Base-by-base conservation (phyloP, 208 protist genomes). In the Trichomonas vaginalis region DNA sequence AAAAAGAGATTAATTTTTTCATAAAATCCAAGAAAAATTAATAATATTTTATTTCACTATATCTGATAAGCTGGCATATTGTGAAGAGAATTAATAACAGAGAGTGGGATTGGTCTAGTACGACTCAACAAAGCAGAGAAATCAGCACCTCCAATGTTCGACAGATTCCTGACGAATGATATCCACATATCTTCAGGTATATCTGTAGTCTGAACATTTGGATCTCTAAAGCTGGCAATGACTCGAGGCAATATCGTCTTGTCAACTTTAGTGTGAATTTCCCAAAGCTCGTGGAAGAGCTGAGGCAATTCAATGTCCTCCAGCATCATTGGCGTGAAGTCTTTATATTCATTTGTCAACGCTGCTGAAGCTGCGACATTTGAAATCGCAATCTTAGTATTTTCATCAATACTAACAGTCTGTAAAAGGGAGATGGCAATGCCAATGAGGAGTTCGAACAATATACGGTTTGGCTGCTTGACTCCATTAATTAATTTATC, bases 171-270 rank as follows among this genome's bases (percentile, higher is more conserved):
- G 6, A 92, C 86, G 45, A 92, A 92, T 17, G 86, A 35, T 35
- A 92, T 92, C 86, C 86, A 92, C 86, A 92, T 92, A 92, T 92
- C 86, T n/a, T 92, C 86, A 35, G 86, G 86, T 39, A 92, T 45
- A 39, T 92, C 86, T 45, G 86, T 48, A 21, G 45, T 42, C 27
- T 23, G 86, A 35, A 48, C 15, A 1, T 48, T 35, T 1, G 40
- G n/a, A 51, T 92, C 86, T 51, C 46, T 42, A 40, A 92, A 92
- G 8, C 27, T 92, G 14, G 40, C 45, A 48, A 92, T 17, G 37
- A 45, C 46, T 51, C 46, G 8, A 39, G 86, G 86, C 1, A 92
- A n/a, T 2, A 92, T 35, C 17, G 23, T 48, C 27, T 35, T 14
- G n/a, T 92, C 45, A 39, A 51, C 42, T 32, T 47, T 42, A 35